Evolutionary conservation across 805 yeast species (phyloP).

Genomic region (Deakozyma indianensis): DNA sequence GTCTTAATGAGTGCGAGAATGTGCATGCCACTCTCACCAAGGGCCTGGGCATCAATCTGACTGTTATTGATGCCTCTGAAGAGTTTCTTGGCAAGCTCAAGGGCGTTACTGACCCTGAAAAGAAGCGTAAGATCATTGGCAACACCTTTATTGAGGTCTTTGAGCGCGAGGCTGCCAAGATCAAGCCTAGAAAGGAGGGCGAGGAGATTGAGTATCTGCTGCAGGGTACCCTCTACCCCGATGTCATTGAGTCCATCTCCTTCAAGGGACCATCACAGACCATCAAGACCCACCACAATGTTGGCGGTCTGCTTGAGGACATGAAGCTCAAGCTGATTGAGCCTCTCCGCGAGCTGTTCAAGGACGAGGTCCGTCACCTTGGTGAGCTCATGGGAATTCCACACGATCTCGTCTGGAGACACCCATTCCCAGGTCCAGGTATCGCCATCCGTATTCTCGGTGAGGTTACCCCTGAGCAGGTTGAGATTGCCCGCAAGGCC

Average conservation of each 20-base stretch:
- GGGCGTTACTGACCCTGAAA: conserved; percentile 97
- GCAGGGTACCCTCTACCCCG: conserved; percentile 97
- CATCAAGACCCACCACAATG: conserved; percentile 98
- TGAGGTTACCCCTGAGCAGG: conserved; percentile 87
- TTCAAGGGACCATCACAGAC: conserved; percentile 99
- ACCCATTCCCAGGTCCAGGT: conserved; percentile 99
- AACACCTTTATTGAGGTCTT: conserved; percentile 94
- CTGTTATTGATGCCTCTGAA: conserved; percentile 88
- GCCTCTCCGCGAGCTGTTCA: conserved; percentile 96
- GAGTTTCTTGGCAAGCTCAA: conserved; percentile 73
- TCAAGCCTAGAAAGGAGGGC: conserved; percentile 69
- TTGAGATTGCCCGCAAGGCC: conserved; percentile 94
- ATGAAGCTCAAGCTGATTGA: conserved; percentile 97
- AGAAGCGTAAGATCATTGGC: conserved; percentile 97
- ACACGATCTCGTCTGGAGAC: conserved; percentile 97
- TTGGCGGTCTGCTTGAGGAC: conserved; percentile 93
- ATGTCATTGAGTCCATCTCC: conserved; percentile 94
- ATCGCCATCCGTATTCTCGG: conserved; percentile 96
- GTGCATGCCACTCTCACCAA: conserved; percentile 83
- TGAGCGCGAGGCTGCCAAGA: conserved; percentile 88
- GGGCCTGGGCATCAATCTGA: conserved; percentile 88
- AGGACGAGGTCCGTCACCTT: conserved; percentile 94
- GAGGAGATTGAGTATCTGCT: conserved; percentile 82
- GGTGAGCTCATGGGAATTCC: conserved; percentile 94
- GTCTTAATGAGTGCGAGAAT: conserved; percentile 78